Evolutionary conservation across 176 grass and related monocot species (phyloP), one percentile per base, ranked within the genome.

Genomic region (Oryza meyeriana): DNA sequence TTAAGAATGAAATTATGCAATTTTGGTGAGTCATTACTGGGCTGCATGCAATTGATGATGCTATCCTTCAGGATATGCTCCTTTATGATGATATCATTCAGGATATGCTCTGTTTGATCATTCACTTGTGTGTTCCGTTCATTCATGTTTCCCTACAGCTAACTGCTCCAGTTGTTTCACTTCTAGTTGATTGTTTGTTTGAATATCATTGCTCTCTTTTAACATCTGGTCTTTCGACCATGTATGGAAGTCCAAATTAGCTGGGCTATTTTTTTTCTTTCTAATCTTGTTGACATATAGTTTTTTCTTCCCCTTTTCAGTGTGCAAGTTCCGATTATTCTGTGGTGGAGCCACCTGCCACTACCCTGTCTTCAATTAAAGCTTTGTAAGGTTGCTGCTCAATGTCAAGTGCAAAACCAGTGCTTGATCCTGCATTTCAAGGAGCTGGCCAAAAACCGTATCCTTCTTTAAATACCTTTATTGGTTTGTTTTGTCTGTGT

Each of bases 401-500:
- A 59, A 93, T 93, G 91, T 85, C 87, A 69, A 81, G 17, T 75
- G 57, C 87, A 77, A 87, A 89, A 75, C 69, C 64, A 25, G 65
- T 90, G 68, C 87, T 91, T 45, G 92, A 94, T 35, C 86, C 92
- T 75, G 89, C 89, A 66, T 94, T 94, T 72, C 89, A 94, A 76
- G 92, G 86, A 79, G 86, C 41, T 77, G 92, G 92, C 59, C 72
- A 89, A 25, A 94, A 91, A 75, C 71, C 79, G 92, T 94, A 91
- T 94, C 92, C 86, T 91, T 81, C 26, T 31, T 22, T 79, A 59
- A 2, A 78, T 85, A 36, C 66, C 67, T 89, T 47, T 72, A 10
- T 26, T 31, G 2, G 22, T 85, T 71, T 77, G 12, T 70, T 81
- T 42, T 82, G 9, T 6, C 32, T 75, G 25, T 34, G 10, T 1